phyloP scores from a whole-genome alignment of 2,329 filamentous ascomycete genomes.

The Kalaharituber pfeilii region DNA sequence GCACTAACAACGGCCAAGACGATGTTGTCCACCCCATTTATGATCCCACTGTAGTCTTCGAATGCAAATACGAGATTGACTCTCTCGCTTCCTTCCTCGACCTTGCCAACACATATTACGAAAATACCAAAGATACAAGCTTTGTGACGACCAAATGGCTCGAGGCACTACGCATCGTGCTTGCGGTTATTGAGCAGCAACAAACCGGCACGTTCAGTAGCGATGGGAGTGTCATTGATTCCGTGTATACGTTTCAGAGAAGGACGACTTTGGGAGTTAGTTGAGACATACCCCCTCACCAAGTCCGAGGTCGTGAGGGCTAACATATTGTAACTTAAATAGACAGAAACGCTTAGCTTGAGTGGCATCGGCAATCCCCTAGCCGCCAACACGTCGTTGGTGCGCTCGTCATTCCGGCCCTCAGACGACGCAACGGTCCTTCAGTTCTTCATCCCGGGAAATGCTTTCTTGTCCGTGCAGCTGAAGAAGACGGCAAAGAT shows the following conservation, averaged over 20 bases:
- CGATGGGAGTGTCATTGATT: conserved; percentile 42
- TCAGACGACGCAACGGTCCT: conserved; percentile 90
- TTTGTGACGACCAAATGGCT: conserved; percentile 70
- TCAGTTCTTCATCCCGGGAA: conserved; percentile 86
- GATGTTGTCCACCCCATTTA: conserved; percentile 76
- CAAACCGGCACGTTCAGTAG: conserved; percentile 63
- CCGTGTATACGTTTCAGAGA: conserved; percentile 71
- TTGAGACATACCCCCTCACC: not conserved
- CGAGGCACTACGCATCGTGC: conserved; percentile 53
- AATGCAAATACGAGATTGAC: conserved; percentile 98
- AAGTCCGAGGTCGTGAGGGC: not conserved
- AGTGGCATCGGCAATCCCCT: conserved; percentile 80
- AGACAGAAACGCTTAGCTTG: conserved; percentile 73
- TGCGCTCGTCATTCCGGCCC: conserved; percentile 82
- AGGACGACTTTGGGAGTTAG: conserved; percentile 47
- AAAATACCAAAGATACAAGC: conserved; percentile 56
- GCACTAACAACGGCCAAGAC: conserved; percentile 58
- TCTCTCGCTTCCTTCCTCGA: conserved; percentile 83
- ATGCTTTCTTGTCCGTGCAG: conserved; percentile 91
- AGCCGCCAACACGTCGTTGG: conserved; percentile 62
- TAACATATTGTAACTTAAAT: conserved; percentile 4
- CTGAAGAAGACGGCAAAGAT: conserved; percentile 55
- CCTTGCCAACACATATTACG: conserved; percentile 70
- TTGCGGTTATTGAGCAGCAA: conserved; percentile 61
- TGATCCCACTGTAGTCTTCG: conserved; percentile 71